A percentile compares a stretch with the other conserved stretches of the same genome.
These are phyloP conservation scores for Ustilago hordei DNA, from an alignment of 1,284 basidiomycete genomes.

Conservation along the genomic window DNA sequence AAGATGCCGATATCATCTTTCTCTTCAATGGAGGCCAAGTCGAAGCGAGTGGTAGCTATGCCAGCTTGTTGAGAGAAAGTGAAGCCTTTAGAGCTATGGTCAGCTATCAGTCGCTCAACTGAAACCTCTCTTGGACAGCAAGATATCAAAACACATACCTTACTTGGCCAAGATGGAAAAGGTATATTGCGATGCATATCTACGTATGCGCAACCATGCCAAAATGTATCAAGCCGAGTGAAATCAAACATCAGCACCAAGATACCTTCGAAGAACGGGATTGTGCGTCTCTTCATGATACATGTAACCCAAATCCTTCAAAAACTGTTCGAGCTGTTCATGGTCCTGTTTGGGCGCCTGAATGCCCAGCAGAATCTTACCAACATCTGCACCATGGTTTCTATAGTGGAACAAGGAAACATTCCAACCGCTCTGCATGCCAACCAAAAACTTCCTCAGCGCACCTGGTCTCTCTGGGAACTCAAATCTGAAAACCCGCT, in stretches of 20 bases:
- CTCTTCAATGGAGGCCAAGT: conserved; percentile 54
- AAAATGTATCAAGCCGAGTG: too few relatives aligned
- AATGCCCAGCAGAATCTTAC: conserved; percentile 79
- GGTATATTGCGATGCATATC: not conserved
- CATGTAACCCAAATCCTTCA: conserved; percentile 82
- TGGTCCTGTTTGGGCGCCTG: conserved; percentile 79
- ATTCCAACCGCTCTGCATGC: conserved; percentile 88
- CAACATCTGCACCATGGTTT: conserved; percentile 81
- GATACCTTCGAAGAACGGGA: conserved; percentile 83
- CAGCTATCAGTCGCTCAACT: conserved; percentile 52
- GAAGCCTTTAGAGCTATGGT: conserved; percentile 58
- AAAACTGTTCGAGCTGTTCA: conserved; percentile 79
- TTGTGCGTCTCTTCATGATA: conserved; percentile 95
- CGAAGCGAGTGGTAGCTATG: conserved; percentile 57
- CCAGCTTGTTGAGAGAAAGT: conserved; percentile 36
- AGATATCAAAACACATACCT: not conserved
- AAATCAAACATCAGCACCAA: conserved; percentile 61
- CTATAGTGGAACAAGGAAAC: conserved; percentile 97
- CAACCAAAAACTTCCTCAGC: conserved; percentile 80
- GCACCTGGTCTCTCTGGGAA: conserved; percentile 97
- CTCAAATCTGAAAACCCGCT: conserved; percentile 93
- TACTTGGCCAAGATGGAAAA: not conserved
- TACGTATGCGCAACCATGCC: too few relatives aligned
- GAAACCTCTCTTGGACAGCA: not conserved
- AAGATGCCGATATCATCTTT: conserved; percentile 63